These are phyloP conservation scores for Chimonanthus praecox DNA, from an alignment of 164 flowering plant genomes.

Conservation along the genomic window DNA sequence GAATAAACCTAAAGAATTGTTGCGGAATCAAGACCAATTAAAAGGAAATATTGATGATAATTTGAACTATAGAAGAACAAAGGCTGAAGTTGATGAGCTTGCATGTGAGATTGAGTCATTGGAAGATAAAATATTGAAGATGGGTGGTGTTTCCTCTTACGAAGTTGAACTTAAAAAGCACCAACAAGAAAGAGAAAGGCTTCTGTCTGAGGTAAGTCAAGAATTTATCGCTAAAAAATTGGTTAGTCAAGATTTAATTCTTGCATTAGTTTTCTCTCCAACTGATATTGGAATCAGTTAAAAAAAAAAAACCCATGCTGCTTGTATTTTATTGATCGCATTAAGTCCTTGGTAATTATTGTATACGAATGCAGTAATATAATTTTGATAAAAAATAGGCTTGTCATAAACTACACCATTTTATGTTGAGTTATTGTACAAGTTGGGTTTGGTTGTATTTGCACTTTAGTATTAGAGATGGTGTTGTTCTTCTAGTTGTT, in stretches of 20 bases:
- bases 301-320: neutral
- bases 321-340: neutral
- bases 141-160: constrained; percentile 57
- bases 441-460: neutral
- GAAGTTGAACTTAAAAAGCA: constrained; percentile 60
- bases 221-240: neutral
- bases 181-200: constrained; percentile 69
- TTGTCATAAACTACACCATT: neutral
- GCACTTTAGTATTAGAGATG: neutral
- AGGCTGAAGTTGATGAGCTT: constrained; percentile 67
- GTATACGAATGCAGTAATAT: neutral
- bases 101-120: constrained; percentile 62
- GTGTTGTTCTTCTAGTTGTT: neutral
- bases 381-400: neutral
- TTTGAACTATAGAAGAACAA: constrained; percentile 70
- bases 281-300: neutral
- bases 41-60: constrained; percentile 84
- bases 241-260: neutral
- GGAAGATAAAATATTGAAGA: constrained; percentile 57
- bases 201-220: constrained; percentile 69
- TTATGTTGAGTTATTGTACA: neutral
- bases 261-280: neutral
- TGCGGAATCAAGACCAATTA: constrained; percentile 51
- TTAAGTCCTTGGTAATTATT: neutral
- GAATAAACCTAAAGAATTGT: constrained; percentile 48